Conservation (phyloP, 2,329 filamentous ascomycete genomes). For the Cryphonectria naterciae region DNA sequence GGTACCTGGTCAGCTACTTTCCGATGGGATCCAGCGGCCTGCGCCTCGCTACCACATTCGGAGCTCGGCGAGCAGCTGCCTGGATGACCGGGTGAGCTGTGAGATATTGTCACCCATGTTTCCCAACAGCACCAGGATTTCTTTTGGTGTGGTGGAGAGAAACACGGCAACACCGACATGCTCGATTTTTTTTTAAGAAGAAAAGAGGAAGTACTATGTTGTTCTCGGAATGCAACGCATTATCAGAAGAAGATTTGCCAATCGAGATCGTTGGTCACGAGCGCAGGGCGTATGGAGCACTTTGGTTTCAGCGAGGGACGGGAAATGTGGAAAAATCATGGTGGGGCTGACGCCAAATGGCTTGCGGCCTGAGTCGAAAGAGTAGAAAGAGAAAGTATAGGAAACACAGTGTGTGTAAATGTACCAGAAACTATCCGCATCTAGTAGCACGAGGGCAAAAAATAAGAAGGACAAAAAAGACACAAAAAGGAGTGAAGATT, state of each 20-base stretch:
- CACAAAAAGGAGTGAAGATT: neutral
- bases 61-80: conserved; percentile 78
- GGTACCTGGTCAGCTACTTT: conserved; percentile 98
- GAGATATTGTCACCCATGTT: neutral
- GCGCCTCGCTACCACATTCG: conserved; percentile 84
- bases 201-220: neutral
- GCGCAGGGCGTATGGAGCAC: conserved; percentile 20
- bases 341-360: conserved; percentile 1
- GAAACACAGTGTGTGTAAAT: neutral
- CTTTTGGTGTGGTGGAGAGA: neutral
- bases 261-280: conserved; percentile 17
- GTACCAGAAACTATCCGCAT: neutral
- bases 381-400: neutral
- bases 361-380: neutral
- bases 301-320: conserved; percentile 12
- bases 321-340: conserved; percentile 15
- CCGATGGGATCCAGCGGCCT: conserved; percentile 93
- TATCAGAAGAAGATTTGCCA: neutral
- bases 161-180: neutral
- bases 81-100: conserved; percentile 77
- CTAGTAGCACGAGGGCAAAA: neutral
- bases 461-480: neutral
- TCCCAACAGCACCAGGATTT: neutral
- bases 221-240: neutral
- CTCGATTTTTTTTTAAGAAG: neutral